A percentile compares a stretch with the other conserved stretches of the same genome.
phyloP scores from a whole-genome alignment of 2,329 filamentous ascomycete genomes.

The Orbilia javanica region DNA sequence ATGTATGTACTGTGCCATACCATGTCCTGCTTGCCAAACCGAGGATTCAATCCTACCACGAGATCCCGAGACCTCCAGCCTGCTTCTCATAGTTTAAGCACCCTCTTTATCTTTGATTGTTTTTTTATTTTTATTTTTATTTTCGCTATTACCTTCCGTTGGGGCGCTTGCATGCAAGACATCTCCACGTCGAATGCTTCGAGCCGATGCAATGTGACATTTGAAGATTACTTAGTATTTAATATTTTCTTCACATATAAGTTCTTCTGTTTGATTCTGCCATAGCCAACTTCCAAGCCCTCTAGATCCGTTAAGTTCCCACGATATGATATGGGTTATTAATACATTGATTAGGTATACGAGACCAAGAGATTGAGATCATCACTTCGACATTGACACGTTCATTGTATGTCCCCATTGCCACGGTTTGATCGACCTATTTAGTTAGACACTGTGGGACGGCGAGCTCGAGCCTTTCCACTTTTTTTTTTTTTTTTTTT shows the following conservation, averaged over 20 bases:
- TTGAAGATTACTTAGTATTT: constrained; percentile 10
- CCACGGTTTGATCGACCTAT: neutral
- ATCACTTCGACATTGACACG: constrained; percentile 21
- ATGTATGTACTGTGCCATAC: too few species aligned
- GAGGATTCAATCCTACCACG: constrained; percentile 40
- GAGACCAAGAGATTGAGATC: neutral
- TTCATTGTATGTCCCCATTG: constrained; percentile 31
- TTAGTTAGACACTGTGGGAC: constrained; percentile 6
- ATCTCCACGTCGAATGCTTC: constrained; percentile 18
- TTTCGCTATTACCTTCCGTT: neutral
- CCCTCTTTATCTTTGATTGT: neutral
- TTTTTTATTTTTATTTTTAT: neutral
- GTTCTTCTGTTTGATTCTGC: too few species aligned
- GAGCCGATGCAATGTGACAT: constrained; percentile 23
- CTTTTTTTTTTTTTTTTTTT: too few species aligned
- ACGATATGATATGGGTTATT: too few species aligned
- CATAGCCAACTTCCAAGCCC: neutral
- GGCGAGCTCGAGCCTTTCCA: constrained; percentile 9
- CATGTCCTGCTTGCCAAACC: constrained; percentile 12
- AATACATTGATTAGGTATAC: too few species aligned
- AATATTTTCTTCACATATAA: too few species aligned
- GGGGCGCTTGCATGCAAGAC: constrained; percentile 23
- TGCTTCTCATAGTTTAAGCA: too few species aligned
- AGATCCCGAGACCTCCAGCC: constrained; percentile 45
- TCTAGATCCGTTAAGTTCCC: too few species aligned